These are phyloP conservation scores for Entophlyctis helioformis DNA, from an alignment of 192 early-diverging fungal species.

Conservation along the genomic window DNA sequence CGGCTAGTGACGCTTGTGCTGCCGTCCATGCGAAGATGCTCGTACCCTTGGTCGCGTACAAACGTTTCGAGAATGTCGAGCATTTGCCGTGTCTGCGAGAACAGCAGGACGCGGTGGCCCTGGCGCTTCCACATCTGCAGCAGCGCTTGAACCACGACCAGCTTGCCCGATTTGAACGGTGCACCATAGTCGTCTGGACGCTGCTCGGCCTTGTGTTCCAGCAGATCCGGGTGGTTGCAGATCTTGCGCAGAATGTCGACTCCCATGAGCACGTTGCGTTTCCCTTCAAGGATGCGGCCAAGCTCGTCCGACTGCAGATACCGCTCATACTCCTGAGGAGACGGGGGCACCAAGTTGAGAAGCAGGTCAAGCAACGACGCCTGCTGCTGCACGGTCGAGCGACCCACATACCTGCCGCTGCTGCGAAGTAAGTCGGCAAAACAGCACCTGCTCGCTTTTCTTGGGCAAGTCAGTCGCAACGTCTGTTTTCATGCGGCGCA, in stretches of 20 bases:
- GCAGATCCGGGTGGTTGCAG: conserved; percentile 90
- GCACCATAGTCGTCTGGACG: conserved; percentile 65
- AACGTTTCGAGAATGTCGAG: conserved; percentile 84
- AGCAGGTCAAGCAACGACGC: too few species aligned
- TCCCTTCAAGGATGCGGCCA: conserved; percentile 63
- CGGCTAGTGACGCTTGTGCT: conserved; percentile 81
- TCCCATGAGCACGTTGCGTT: conserved; percentile 72
- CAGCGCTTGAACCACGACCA: conserved; percentile 75
- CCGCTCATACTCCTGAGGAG: conserved; percentile 47
- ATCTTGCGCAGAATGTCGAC: conserved; percentile 92
- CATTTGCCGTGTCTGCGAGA: conserved; percentile 91
- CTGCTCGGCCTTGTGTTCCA: too few species aligned
- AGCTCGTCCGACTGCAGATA: conserved; percentile 68
- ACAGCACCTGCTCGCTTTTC: conserved; percentile 84
- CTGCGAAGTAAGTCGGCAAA: conserved; percentile 68
- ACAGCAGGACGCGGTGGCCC: conserved; percentile 78
- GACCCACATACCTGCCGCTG: too few species aligned
- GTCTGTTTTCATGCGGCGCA: conserved; percentile 85
- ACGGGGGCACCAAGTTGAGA: too few species aligned
- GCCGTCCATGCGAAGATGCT: conserved; percentile 90
- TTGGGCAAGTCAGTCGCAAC: conserved; percentile 82
- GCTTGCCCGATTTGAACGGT: conserved; percentile 65
- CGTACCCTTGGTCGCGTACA: conserved; percentile 34
- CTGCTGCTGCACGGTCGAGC: too few species aligned
- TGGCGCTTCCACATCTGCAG: conserved; percentile 77